phyloP scores from a whole-genome alignment of 768 basidiomycete species.

The Lentinula aciculospora region DNA sequence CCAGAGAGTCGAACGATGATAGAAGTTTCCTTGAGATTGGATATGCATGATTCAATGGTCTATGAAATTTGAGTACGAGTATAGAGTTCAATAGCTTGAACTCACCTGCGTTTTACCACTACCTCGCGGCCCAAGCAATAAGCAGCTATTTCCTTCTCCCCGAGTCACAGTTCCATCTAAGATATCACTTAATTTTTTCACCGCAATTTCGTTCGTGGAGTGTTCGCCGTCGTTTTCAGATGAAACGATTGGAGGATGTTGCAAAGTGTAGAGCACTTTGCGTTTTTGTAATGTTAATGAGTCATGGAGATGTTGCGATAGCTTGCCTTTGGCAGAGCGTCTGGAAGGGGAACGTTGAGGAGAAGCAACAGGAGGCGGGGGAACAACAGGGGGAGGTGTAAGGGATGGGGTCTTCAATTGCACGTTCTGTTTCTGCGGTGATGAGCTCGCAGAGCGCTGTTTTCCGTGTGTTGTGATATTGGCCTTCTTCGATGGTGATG shows the following conservation, averaged over 20 bases:
- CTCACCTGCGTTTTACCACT: slow-evolving; percentile 81
- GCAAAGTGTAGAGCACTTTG: slow-evolving; percentile 44
- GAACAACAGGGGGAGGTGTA: neutral
- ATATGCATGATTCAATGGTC: slow-evolving; percentile 58
- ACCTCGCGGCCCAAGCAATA: slow-evolving; percentile 79
- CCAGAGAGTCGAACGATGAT: slow-evolving; percentile 83
- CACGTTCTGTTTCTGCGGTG: neutral
- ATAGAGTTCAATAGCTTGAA: neutral
- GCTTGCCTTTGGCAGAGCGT: slow-evolving; percentile 1
- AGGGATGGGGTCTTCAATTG: slow-evolving; percentile 2
- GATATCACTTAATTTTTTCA: slow-evolving; percentile 55
- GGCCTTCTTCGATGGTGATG: neutral
- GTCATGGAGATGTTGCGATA: slow-evolving; percentile 36
- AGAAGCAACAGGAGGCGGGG: neutral
- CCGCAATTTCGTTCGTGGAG: slow-evolving; percentile 46
- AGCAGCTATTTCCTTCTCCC: slow-evolving; percentile 91
- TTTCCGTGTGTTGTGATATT: neutral
- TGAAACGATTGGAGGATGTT: slow-evolving; percentile 19
- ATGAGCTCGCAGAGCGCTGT: neutral
- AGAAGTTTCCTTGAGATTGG: slow-evolving; percentile 39
- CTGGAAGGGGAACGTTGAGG: neutral
- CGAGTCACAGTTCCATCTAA: slow-evolving; percentile 69
- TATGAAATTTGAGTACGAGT: slow-evolving; percentile 20
- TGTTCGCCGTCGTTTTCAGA: slow-evolving; percentile 26
- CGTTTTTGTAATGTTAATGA: slow-evolving; percentile 55